phyloP scores from a whole-genome alignment of 169 alveolate genomes.

The Eimeria necatrix region DNA sequence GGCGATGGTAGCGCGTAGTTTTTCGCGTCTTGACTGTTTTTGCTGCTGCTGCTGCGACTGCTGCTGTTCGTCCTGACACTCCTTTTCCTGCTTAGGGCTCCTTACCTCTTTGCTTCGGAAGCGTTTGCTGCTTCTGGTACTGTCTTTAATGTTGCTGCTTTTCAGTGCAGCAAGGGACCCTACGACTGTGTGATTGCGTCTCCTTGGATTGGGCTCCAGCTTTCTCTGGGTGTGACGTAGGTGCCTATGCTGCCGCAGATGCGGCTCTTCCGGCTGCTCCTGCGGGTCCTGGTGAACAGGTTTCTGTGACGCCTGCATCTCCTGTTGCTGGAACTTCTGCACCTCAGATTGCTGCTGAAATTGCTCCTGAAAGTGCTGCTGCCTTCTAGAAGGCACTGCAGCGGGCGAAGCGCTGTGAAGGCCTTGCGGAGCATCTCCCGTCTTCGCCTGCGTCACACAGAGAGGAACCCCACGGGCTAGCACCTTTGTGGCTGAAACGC shows the following conservation, averaged over 20 bases:
- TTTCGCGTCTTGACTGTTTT: not conserved
- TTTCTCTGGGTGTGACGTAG: not conserved
- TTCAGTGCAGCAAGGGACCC: not conserved
- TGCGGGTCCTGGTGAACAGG: not conserved
- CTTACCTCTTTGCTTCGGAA: not conserved
- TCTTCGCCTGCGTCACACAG: not conserved
- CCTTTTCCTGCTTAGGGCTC: not conserved
- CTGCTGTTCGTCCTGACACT: constrained; percentile 2
- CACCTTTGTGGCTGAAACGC: no score
- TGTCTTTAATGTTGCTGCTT: not conserved
- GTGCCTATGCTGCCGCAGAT: not conserved
- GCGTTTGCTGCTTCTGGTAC: not conserved
- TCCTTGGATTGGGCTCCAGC: not conserved
- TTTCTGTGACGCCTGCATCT: not conserved
- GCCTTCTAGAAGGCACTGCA: not conserved
- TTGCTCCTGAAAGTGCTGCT: not conserved
- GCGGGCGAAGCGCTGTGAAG: not conserved
- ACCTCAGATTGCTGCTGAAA: not conserved
- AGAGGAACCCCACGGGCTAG: not conserved
- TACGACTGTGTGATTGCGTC: not conserved
- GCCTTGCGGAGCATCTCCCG: no score
- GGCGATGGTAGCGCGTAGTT: no score
- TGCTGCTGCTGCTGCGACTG: constrained; percentile 10
- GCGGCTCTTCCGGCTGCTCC: not conserved
- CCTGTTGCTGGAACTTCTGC: not conserved